phyloP scores from a whole-genome alignment of 2,329 filamentous ascomycete genomes.

The Fonsecaea pedrosoi region DNA sequence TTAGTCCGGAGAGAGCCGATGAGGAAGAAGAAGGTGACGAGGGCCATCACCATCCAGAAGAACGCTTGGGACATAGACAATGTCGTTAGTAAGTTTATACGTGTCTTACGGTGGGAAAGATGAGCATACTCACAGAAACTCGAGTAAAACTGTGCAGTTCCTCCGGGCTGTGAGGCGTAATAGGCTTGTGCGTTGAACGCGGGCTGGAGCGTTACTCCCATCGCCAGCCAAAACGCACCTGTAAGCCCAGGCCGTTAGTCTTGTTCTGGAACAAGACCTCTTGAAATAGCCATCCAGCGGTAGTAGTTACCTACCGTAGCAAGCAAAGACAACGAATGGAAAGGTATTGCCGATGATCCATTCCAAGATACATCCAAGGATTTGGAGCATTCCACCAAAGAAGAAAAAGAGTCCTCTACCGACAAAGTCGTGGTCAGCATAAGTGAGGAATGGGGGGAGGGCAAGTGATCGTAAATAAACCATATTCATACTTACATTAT shows the following conservation, averaged over 20 bases:
- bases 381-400: slow-evolving; percentile 42
- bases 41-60: slow-evolving; percentile 68
- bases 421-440: slow-evolving; percentile 44
- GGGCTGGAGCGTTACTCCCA: slow-evolving; percentile 61
- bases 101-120: no score
- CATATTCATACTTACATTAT: slow-evolving; percentile 44
- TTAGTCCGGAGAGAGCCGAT: slow-evolving; percentile 75
- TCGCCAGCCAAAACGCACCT: slow-evolving; percentile 60
- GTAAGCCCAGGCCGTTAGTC: neutral
- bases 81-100: no score
- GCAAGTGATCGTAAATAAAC: slow-evolving; percentile 43
- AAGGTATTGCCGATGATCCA: slow-evolving; percentile 56
- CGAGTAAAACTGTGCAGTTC: slow-evolving; percentile 45
- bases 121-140: slow-evolving; percentile 17
- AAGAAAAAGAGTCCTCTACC: slow-evolving; percentile 34
- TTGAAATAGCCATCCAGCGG: slow-evolving; percentile 53
- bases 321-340: slow-evolving; percentile 61
- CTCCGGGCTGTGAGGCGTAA: slow-evolving; percentile 11
- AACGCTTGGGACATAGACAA: slow-evolving; percentile 52
- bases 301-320: slow-evolving; percentile 39
- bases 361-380: slow-evolving; percentile 29
- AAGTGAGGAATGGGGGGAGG: neutral
- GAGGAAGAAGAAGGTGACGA: slow-evolving; percentile 70
- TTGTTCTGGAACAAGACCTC: slow-evolving; percentile 45
- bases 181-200: slow-evolving; percentile 57